Base-by-base conservation (phyloP, 1,284 basidiomycete species). In the Papiliotrema nemorosa region DNA sequence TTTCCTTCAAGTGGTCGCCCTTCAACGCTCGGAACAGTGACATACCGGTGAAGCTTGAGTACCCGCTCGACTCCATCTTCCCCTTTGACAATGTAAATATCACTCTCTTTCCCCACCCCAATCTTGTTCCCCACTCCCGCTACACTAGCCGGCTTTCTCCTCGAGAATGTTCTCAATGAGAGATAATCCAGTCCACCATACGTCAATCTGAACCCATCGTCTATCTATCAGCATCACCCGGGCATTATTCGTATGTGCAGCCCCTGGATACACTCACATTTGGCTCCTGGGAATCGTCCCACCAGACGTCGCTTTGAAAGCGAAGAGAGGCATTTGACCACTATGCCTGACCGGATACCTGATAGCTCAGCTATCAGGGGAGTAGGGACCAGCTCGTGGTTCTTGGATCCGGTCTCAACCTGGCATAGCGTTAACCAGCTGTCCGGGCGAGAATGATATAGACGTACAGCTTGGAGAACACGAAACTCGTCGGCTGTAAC, bases 141-240 rank as follows among this genome's bases (percentile, higher is more conserved):
- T 2, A 78, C 72, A 26, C 65, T 67, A 73, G 91, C 80, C 1
- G 88, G 83, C 59, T 90, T 90, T 51, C 92, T 78, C 72, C 93
- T 92, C 2, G 88, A 91, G 67, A 98, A 80, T 1, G 94, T 88
- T 37, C 91, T 83, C 77, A 98, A 87, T 10, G 96, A 91, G 21
- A 99, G 81, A 70, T 86, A 98, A 66, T 98, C 94, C 58, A 97
- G 93, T 2, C 94, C 94, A 40, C 96, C 94, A 68, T 98, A 99
- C 1, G 96, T 98, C 54, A 99, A 74, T 47, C 94, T 83, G 72
- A 96, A 97, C 7, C 94, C 96, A 64, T 99, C 94, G 73, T 99
- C 91, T 96, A 62, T 27, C 20, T n/a, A 39, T 36, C 21, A 47
- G 39, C 34, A 16, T 47, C 18, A 35, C 2, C 20, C 25, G 18